These are phyloP conservation scores for Bauhinia variegata DNA, from an alignment of 306 rosid genomes.

Conservation along the genomic window DNA sequence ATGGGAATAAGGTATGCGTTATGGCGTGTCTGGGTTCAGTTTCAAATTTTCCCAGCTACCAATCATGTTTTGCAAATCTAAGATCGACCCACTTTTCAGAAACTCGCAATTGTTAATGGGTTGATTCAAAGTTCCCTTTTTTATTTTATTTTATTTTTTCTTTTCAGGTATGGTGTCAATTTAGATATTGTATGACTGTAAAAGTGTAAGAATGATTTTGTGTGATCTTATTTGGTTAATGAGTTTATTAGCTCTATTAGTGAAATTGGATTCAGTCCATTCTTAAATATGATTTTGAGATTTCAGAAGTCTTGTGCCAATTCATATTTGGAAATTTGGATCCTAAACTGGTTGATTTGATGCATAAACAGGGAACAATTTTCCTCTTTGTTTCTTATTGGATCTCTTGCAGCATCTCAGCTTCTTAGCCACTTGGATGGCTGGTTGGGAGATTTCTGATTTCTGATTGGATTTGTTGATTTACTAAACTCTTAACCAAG, in stretches of 20 bases:
- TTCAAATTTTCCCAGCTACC: not conserved
- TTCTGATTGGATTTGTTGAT: constrained; percentile 30
- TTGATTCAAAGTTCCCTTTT: constrained; percentile 26
- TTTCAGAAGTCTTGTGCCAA: not conserved
- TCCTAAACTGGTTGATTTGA: constrained; percentile 26
- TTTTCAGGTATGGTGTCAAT: constrained; percentile 1
- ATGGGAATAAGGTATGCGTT: constrained; percentile 52
- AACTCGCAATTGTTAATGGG: constrained; percentile 27
- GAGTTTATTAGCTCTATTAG: constrained; percentile 26
- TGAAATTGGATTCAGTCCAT: constrained; percentile 21
- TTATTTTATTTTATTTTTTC: too few species aligned
- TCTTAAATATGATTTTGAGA: constrained; percentile 29
- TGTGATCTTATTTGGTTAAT: constrained; percentile 12
- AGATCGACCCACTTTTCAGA: constrained; percentile 44
- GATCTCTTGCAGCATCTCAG: constrained; percentile 34
- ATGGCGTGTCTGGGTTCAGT: not conserved
- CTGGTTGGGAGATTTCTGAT: constrained; percentile 15
- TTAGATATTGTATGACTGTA: not conserved
- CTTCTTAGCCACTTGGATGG: constrained; percentile 19
- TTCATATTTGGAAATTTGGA: constrained; percentile 17
- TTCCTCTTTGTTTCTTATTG: constrained; percentile 6
- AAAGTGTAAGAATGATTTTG: constrained; percentile 11
- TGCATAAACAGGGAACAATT: constrained; percentile 2
- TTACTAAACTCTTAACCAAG: constrained; percentile 23
- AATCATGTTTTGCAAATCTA: constrained; percentile 29